These are phyloP conservation scores for Talaromyces funiculosus DNA, from an alignment of 2,329 filamentous ascomycete species.

Conservation along the genomic window DNA sequence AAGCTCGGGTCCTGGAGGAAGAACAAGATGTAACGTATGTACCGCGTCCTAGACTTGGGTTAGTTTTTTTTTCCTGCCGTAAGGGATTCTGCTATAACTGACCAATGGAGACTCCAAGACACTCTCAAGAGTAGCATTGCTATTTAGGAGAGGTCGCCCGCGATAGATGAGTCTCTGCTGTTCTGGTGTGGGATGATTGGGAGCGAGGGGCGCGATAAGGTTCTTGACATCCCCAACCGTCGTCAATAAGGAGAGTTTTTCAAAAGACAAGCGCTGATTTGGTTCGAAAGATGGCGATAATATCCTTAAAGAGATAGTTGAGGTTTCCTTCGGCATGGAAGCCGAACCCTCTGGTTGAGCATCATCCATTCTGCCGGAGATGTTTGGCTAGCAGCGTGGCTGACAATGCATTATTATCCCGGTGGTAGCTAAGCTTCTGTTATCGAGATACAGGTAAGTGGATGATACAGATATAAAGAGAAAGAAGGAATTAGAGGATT, in stretches of 20 bases:
- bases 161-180: conserved; percentile 55
- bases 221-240: conserved; percentile 51
- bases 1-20: conserved; percentile 32
- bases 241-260: conserved; percentile 31
- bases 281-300: conserved; percentile 38
- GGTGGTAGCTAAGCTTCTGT: background rate
- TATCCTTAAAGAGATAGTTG: conserved; percentile 27
- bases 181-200: conserved; percentile 40
- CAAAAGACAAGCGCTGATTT: conserved; percentile 33
- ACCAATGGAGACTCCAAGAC: conserved; percentile 50
- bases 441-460: background rate
- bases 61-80: background rate
- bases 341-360: background rate
- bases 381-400: background rate
- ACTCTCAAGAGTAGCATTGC: conserved; percentile 44
- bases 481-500: background rate
- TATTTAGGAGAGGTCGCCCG: conserved; percentile 49
- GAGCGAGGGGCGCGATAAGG: conserved; percentile 47
- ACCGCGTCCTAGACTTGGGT: conserved; percentile 20
- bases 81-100: conserved; percentile 21
- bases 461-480: background rate
- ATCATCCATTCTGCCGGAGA: conserved; percentile 2
- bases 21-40: conserved; percentile 37
- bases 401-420: background rate
- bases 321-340: background rate